Base-by-base conservation (phyloP, 768 basidiomycete species). In the Boletus rex-veris region DNA sequence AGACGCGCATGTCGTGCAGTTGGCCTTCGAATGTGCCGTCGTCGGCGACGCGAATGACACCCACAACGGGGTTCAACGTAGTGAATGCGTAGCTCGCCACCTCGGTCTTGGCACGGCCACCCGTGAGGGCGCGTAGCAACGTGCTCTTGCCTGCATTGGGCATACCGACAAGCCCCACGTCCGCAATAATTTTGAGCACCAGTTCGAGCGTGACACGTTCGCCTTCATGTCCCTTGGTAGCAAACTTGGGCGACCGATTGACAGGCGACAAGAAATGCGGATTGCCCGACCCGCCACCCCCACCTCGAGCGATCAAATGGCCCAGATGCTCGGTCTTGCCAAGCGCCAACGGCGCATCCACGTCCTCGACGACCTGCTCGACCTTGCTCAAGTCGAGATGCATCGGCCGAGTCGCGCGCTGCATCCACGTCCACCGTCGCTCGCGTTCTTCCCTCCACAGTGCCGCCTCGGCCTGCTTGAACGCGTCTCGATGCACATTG, bases 101-200 rank as follows among this genome's bases (percentile, higher is more conserved):
- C 62, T 90, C 88, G 6, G 83, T 89, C 66, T 83, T 86, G 11
- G 90, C 88, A 26, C 89, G 78, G 4, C 92, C 86, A 8, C 89
- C 90, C 0, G 95, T 97, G 9, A 98, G 74, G 0, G 93, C 94
- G 18, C 91, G 85, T 5, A 98, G 76, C 3, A 99, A 72, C 0
- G 97, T 98, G 70, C 92, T 95, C 74, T 92, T 90, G 28, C 87
- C 96, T 0, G 90, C 92, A 61, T 98, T 99, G 7, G 97, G 97
- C 75, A 97, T 85, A 0, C 97, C 97, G 3, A 99, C 94, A 18
- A 99, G 75, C 0, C 92, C 97, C n/a, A 98, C 78, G 68, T 99
- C 96, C 3, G 96, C 93, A 4, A 95, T 77, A 7, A 96, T 79
- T 70, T 98, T 98, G 56, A 99, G 86, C 69, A 97, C 96, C 14